Evolutionary conservation across 2,329 filamentous ascomycete species (phyloP), one percentile per base, ranked within the genome.

Genomic region (Calonectria crousiana): DNA sequence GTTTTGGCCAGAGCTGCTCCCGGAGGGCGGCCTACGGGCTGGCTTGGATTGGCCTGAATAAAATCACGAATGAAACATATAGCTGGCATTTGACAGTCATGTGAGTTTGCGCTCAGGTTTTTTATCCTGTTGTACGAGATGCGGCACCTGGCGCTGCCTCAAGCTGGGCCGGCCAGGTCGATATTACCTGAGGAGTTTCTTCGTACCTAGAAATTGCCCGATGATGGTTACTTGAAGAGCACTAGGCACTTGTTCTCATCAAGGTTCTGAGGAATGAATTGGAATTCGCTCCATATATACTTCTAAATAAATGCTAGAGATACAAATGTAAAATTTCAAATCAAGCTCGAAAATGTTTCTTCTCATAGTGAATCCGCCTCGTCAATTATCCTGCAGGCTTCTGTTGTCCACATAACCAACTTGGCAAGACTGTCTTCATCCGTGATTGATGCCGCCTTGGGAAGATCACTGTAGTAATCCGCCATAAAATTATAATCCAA

Each of bases 41-140:
- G 69, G 64, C 47, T 74, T 32, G 72, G 72, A 13, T 30, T 69
- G n/a, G 18, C 36, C 13, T 60, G 67, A 34, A 30, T 28, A n/a
- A 13, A 18, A 3, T 5, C n/a, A 23, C 4, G n/a, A 2, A 3
- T 23, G 10, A 9, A 47, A 47, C 9, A 8, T n/a, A 8, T 3
- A 13, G 18, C 41, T 41, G 16, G 16, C 2, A 41, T 41, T 41
- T 41, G 5, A 41, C 6, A 6, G 38, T 2, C 6, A 6, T 41
- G 38, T 6, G 2, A 11, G 10, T 34, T 11, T 34, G 10, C 32
- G 10, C 3, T 16, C 14, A 11, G 13, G 14, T 38, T 3, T 38
- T 38, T 38, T 38, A 4, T 38, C 10, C 36, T 38, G 36, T 38
- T 13, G 14, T 38, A 13, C 4, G 14, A 38, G 13, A 38, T 4